Conservation (phyloP, 805 yeast species). For the Nakazawaea ambrosiae region DNA sequence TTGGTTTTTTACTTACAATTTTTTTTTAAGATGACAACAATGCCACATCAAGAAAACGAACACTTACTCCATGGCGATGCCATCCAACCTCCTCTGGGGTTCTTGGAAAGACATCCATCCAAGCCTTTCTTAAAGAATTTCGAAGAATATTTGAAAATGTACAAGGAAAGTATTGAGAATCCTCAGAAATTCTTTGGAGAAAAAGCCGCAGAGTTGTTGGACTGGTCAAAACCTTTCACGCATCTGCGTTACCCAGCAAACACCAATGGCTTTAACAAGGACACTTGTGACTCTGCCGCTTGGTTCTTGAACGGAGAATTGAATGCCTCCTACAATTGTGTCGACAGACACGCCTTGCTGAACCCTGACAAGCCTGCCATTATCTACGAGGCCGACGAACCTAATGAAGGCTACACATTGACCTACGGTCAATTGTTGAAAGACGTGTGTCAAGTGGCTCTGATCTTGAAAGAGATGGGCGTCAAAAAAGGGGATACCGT, state of each 20-base stretch:
- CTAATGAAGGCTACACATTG: conserved; percentile 50
- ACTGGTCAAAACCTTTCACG: conserved; percentile 49
- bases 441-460: conserved; percentile 66
- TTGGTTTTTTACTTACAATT: too few relatives aligned
- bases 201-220: conserved; percentile 39
- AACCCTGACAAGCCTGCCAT: conserved; percentile 71
- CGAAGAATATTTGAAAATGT: conserved; percentile 42
- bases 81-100: conserved; percentile 26
- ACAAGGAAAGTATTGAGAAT: conserved; percentile 48
- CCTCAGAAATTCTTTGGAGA: conserved; percentile 51
- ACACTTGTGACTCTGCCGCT: conserved; percentile 45
- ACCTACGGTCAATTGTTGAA: conserved; percentile 68
- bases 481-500: conserved; percentile 79
- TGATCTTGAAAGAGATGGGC: conserved; percentile 58
- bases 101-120: conserved; percentile 33
- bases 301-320: conserved; percentile 80
- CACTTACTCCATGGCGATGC: conserved; percentile 24
- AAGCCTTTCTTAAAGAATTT: conserved; percentile 41
- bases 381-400: conserved; percentile 78
- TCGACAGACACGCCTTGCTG: conserved; percentile 71
- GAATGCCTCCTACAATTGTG: conserved; percentile 76
- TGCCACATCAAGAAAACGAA: conserved; percentile 17
- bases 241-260: conserved; percentile 36
- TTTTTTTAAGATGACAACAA: background rate
- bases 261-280: conserved; percentile 37